phyloP scores from a whole-genome alignment of 2,329 filamentous ascomycete genomes.

The Epichloe sp. region DNA sequence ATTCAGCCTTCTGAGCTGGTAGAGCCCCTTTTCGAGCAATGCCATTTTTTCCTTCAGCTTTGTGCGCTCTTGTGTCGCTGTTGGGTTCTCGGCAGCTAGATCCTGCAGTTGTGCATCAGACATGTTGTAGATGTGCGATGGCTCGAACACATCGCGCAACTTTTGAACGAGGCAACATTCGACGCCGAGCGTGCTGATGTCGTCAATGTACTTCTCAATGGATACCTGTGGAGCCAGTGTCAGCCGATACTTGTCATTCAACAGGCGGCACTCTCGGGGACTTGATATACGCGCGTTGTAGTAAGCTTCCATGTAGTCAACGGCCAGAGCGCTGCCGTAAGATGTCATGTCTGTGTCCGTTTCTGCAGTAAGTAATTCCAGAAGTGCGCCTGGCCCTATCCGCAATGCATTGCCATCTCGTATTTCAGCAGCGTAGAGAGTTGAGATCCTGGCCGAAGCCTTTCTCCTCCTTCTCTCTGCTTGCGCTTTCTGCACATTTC shows the following conservation, averaged over 20 bases:
- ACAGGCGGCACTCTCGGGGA: background rate
- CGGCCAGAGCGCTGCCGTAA: constrained; percentile 4
- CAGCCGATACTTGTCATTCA: background rate
- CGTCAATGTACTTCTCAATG: constrained; percentile 9
- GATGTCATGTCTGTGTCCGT: background rate
- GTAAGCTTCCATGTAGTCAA: constrained; percentile 26
- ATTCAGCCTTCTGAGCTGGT: background rate
- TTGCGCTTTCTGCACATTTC: constrained; percentile 21
- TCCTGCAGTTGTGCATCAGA: constrained; percentile 6
- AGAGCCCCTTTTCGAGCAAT: background rate
- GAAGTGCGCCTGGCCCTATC: background rate
- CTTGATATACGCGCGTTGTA: constrained; percentile 21
- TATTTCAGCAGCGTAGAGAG: background rate
- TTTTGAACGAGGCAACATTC: constrained; percentile 10
- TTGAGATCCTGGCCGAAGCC: constrained; percentile 4
- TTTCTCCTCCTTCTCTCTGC: constrained; percentile 2
- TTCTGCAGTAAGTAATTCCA: background rate
- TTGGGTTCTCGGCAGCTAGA: constrained; percentile 12
- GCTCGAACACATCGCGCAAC: constrained; percentile 9
- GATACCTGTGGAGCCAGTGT: constrained; percentile 7
- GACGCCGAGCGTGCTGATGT: constrained; percentile 12
- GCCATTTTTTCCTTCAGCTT: background rate
- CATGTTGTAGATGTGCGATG: constrained; percentile 10
- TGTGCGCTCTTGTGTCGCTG: background rate
- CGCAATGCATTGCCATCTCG: background rate